Evolutionary conservation across 805 yeast genomes (phyloP), one percentile per base, ranked within the genome.

Genomic region (Huiozyma naganishii): DNA sequence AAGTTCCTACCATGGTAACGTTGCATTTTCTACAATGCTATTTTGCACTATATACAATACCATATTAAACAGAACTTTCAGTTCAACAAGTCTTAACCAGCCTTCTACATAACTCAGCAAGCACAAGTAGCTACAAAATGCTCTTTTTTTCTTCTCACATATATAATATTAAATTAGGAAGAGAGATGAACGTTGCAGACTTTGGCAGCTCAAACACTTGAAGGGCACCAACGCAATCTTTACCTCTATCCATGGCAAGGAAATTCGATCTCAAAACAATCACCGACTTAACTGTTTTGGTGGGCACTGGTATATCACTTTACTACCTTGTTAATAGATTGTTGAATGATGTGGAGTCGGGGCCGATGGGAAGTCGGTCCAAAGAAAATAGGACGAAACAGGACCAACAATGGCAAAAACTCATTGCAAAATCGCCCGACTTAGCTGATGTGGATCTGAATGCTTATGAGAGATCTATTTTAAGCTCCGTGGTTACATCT

Each of bases 401-500:
- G 30, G 63, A 67, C 44, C 68, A 74, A 9, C 73, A 80, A 7
- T 60, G 81, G 44, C 75, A 79, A 46, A 76, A 74, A 53, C 65
- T 87, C 29, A 72, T 75, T 45, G 68, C 64, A 13, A 59, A 72
- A 8, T 76, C 81, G 51, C 95, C 97, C 0, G 70, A 68, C 0
- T 49, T 75, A 32, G 66, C 72, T 29, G 68, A 59, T 6, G 65
- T 72, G 43, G 68, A 68, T 33, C 58, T 80, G 7, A 81, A 78
- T 52, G 72, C 74, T 37, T 89, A 92, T 60, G 98, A 92, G 59
- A 75, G 76, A 48, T 69, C 77, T n/a, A 74, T 92, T 1, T 65
- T 92, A 45, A 78, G 83, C 10, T 78, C 83, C 10, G 84, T 90
- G 29, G 80, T 92, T 6, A 75, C 86, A 1, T 95, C 97, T 0